These are phyloP conservation scores for Naematelia aurantialba DNA, from an alignment of 768 basidiomycete genomes.

Conservation along the genomic window DNA sequence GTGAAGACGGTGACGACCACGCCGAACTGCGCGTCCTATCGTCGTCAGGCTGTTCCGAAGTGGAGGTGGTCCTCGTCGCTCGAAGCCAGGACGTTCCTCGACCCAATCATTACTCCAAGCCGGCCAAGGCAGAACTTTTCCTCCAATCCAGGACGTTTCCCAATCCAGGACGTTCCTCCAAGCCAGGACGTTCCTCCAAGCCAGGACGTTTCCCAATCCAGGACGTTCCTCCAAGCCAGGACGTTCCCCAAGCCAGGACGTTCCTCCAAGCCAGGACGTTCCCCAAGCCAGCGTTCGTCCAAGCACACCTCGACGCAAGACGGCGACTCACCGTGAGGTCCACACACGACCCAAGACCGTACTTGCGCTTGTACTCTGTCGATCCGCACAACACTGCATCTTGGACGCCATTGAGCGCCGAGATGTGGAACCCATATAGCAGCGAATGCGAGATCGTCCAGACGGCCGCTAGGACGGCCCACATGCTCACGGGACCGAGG, in stretches of 20 bases:
- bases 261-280: too few relatives aligned
- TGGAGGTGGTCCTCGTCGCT: background rate
- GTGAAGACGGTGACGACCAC: slow-evolving; percentile 78
- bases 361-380: background rate
- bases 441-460: slow-evolving; percentile 26
- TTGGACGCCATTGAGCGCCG: slow-evolving; percentile 81
- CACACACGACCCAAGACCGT: slow-evolving; percentile 12
- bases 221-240: too few relatives aligned
- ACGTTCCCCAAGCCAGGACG: too few relatives aligned
- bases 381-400: slow-evolving; percentile 40
- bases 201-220: too few relatives aligned
- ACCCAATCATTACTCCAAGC: too few relatives aligned
- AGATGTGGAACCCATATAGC: slow-evolving; percentile 75
- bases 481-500: background rate
- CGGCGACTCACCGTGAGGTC: slow-evolving; percentile 20
- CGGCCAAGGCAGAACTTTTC: too few relatives aligned
- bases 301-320: too few relatives aligned
- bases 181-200: too few relatives aligned
- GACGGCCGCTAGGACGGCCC: background rate
- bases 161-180: too few relatives aligned
- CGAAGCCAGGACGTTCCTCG: background rate
- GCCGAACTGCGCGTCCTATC: slow-evolving; percentile 60
- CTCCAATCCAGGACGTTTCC: too few relatives aligned
- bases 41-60: background rate
- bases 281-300: too few relatives aligned